Evolutionary conservation across 2,329 filamentous ascomycete genomes (phyloP), one percentile per base, ranked within the genome.

Genomic region (Alternaria infectoria): DNA sequence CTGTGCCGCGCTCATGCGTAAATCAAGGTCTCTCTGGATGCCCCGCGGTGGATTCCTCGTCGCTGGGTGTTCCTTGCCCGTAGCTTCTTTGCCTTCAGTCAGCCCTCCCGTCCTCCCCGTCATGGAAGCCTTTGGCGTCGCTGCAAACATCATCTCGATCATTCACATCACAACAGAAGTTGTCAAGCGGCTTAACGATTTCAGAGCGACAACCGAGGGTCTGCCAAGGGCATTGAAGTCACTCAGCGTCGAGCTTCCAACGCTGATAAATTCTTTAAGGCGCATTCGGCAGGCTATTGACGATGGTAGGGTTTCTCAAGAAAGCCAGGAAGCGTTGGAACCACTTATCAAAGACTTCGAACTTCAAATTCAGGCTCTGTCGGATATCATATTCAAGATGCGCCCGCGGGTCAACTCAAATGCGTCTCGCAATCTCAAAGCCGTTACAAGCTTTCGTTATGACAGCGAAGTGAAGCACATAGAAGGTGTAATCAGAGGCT

Each of bases 141-240:
- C 63, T 51, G 62, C 71, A 13, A 74, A 50, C 50, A 66, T 74
- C 8, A 46, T 69, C 25, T 61, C 65, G 32, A 13, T 70, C n/a
- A 46, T 69, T n/a, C 47, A 68, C 15, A 61, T 69, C 23, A 46
- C 44, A 23, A 46, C 17, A 6, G 44, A 46, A 15, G 44, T 46
- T 46, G 44, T 46, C 13, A 23, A 46, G 44, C 44, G 44, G 44
- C 44, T 46, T 21, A 46, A 46, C 21, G 44, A 46, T 46, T 46
- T 46, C 44, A 46, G 13, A 23, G 44, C 19, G 13, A 46, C 44
- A 21, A 21, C 21, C 19, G 44, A 46, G 21, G 44, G 17, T 21
- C 44, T 46, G 21, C 44, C 44, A 13, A 23, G 44, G 44, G 17
- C 44, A 23, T 21, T 46, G 11, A 46, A 46, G 21, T 46, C 44